Base-by-base conservation (phyloP, 2,329 filamentous ascomycete genomes). In the Colletotrichum sp. region DNA sequence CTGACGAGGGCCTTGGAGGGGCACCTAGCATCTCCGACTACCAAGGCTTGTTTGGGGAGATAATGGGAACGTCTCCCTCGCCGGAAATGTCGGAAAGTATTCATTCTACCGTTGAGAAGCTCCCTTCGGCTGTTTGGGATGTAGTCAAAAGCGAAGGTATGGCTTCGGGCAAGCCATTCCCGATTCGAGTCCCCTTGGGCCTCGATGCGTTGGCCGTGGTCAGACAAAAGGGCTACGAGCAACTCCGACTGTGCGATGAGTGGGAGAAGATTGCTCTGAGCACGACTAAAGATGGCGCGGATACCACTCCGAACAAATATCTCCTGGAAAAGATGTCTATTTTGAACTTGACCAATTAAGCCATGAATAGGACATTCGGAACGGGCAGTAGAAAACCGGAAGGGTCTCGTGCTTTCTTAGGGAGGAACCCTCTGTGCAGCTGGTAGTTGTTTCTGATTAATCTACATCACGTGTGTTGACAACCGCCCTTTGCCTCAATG, bases 111-210 rank as follows among this genome's bases (percentile, higher is more conserved):
- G 55, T 79, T 3, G 58, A 21, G 2, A 80, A 78, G 69, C 76
- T 77, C 1, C 78, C 78, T 8, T 47, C 43, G 18, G 47, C 64
- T 12, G 80, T 82, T 15, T 76, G 77, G 12, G 79, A 81, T 66
- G 72, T 82, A n/a, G 70, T 81, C 33, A 80, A 80, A 66, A 21
- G 76, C 5, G 79, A 82, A 57, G 79, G 79, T 0, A 36, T 78
- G 11, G 79, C 78, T 2, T 76, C 69, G 7, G 78, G 76, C 1
- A 78, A 75, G 63, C 59, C 75, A 6, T 81, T 78, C 77, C 75
- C 79, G 0, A 70, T 79, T 8, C 77, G 81, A 2, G 71, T 83
- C 1, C 77, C 80, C 11, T 68, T 84, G 5, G 82, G 82, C 2
- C 78, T 76, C 8, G 82, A 83, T 70, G 76, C 78, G 1, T 72